Evolutionary conservation across 768 basidiomycete genomes (phyloP).

Genomic region (Multifurca ochricompacta): DNA sequence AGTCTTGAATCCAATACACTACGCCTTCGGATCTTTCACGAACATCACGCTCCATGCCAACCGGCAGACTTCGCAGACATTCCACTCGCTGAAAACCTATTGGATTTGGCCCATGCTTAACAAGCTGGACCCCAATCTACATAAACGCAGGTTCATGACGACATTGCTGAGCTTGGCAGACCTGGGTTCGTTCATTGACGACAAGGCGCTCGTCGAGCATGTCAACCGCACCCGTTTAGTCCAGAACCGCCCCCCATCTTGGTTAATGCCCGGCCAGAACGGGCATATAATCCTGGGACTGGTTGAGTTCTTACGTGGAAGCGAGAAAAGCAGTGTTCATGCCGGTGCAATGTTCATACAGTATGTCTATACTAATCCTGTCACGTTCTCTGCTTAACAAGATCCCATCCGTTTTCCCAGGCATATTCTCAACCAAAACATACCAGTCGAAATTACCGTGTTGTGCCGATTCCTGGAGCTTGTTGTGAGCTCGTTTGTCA

Average conservation of each 20-base stretch:
- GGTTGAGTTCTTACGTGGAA: slow-evolving; percentile 2
- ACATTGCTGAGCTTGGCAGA: slow-evolving; percentile 11
- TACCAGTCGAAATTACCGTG: slow-evolving; percentile 2
- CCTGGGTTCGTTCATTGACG: slow-evolving; percentile 16
- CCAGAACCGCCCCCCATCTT: neutral
- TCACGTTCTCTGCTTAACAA: neutral
- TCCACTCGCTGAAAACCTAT: slow-evolving; percentile 1
- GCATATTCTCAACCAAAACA: neutral
- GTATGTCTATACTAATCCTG: neutral
- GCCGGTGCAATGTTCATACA: slow-evolving; percentile 4
- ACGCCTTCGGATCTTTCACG: slow-evolving; percentile 6
- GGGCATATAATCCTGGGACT: slow-evolving; percentile 6
- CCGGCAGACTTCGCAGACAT: neutral
- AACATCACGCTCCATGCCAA: neutral
- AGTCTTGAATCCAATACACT: slow-evolving; percentile 6
- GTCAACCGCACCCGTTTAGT: slow-evolving; percentile 1
- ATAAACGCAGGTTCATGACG: neutral
- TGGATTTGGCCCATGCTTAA: slow-evolving; percentile 14
- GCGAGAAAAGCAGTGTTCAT: neutral
- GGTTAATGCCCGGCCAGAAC: neutral
- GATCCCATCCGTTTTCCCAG: neutral
- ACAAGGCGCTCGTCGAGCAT: slow-evolving; percentile 1
- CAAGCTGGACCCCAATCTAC: neutral
- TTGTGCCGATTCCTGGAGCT: slow-evolving; percentile 15
- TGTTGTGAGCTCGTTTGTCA: slow-evolving; percentile 3